Base-by-base conservation (phyloP, 1,284 basidiomycete species). In the Cerrena zonata region DNA sequence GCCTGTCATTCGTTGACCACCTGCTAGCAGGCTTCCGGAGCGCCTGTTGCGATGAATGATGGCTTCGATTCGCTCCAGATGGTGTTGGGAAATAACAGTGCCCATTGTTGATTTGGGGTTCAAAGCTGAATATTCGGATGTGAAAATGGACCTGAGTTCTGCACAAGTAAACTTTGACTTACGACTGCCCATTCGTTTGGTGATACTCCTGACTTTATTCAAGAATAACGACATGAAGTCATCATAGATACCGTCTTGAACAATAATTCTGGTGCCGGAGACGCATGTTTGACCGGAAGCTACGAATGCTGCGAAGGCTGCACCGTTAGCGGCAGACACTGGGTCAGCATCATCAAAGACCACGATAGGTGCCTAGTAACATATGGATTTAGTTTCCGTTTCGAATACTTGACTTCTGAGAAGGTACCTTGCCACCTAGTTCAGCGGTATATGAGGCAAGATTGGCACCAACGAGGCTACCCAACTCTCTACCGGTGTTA, bases 231-330 rank as follows among this genome's bases (percentile, higher is more conserved):
- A 59, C 70, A 90, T 75, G 64, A 91, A 91, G 2, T 67, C 63
- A 42, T 86, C 77, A 57, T 87, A 88, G 47, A 91, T 76, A 7
- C 64, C 64, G 38, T 82, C 77, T 53, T 90, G 87, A 3, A 91
- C 67, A 7, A 91, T 73, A 23, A 91, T 70, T 10, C 88, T 77
- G 15, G 88, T 82, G 21, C 87, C 88, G 3, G 88, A 89, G 19
- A 91, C 84, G 55, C 88, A 91, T 13, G 89, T 91, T 68, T 92
- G 89, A 1, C 90, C 89, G 27, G 89, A 89, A 1, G 89, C 89
- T 36, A 91, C 72, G 58, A 91, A 92, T 1, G 84, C 79, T n/a
- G 89, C 84, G 62, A 91, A 91, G 2, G 86, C 84, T 2, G 78
- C 79, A 13, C 89, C 89, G 57, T 90, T 89, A 15, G 88, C 84